A percentile compares a stretch with the other conserved stretches of the same genome.
Conservation (phyloP, 176 grass and related monocot species). For the Paspalum notatum region DNA sequence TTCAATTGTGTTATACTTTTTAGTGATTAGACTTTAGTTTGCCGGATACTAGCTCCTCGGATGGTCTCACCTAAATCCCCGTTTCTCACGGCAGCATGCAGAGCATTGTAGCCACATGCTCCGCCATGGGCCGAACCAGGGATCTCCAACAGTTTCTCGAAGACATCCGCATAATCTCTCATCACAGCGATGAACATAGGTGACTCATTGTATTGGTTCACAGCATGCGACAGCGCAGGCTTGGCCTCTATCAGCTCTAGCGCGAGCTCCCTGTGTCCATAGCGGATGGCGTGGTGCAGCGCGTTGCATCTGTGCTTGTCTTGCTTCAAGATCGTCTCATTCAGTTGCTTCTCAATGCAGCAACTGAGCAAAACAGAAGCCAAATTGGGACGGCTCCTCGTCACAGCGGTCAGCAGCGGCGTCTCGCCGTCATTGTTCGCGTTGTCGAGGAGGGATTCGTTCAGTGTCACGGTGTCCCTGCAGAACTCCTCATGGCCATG, state of each 20-base stretch:
- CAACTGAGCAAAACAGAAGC: neutral
- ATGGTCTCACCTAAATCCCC: neutral
- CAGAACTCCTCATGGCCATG: neutral
- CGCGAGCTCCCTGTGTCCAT: neutral
- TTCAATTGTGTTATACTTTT: too few relatives aligned
- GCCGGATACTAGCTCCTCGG: too few relatives aligned
- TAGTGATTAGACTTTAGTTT: too few relatives aligned
- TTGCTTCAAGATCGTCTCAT: neutral
- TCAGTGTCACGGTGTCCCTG: neutral
- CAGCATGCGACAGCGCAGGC: too few relatives aligned
- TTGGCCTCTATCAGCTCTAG: neutral
- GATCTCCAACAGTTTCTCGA: neutral
- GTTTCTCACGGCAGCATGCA: slow-evolving; percentile 31
- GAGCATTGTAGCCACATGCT: neutral
- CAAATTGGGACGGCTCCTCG: neutral
- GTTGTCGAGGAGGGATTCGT: neutral
- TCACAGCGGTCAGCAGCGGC: neutral
- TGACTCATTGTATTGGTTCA: neutral
- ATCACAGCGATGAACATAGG: slow-evolving; percentile 24
- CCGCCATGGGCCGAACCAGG: neutral
- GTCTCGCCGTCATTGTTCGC: neutral
- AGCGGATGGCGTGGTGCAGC: slow-evolving; percentile 31
- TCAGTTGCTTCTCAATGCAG: neutral
- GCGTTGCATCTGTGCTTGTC: neutral
- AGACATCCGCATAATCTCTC: neutral